Base-by-base conservation (phyloP, 164 flowering plant genomes). In the Stephania yunnanensis region DNA sequence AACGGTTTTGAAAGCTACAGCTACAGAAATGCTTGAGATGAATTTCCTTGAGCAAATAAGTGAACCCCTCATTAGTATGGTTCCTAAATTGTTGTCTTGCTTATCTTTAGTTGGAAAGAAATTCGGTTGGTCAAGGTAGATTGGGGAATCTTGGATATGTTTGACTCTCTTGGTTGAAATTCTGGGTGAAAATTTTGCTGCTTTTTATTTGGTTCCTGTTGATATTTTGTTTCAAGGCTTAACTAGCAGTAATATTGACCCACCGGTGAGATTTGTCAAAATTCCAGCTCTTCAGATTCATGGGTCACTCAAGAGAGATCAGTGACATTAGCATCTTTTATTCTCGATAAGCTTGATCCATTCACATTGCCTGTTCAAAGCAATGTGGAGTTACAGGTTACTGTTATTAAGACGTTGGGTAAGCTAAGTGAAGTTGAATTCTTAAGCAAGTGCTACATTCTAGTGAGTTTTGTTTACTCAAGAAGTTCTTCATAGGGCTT, bases 141-240 rank as follows among this genome's bases (percentile, higher is more conserved):
- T 82, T 69, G 89, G 78, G 66, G 95, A 95, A 81, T 91, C 81
- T 22, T 92, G 90, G 97, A 90, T 86, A 81, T 93, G 99, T 81
- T 85, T 95, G 88, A 91, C 94, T 74, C 90, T 95, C 67, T 85
- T 95, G 83, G 97, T 94, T 61, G 99, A 95, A 84, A 92, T 95
- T 78, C 72, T 92, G 44, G 22, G 93, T 75, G 97, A 95, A 80
- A 83, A 81, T 76, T 93, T 93, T 86, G 82, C 93, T 46, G 70
- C 77, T n/a, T 93, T 88, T 77, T 95, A 95, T 80, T 84, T 90
- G 7, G 69, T 75, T 73, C 88, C 91, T 30, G 78, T 88, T 76
- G 91, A 90, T 81, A 81, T 89, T 36, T 81, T 95, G 83, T 92
- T 89, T 73, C 90, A 89, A 74, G 87, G 93, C 79, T 80, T 89